These are phyloP conservation scores for Metschnikowia santaceciliae DNA, from an alignment of 805 yeast genomes.

Conservation along the genomic window DNA sequence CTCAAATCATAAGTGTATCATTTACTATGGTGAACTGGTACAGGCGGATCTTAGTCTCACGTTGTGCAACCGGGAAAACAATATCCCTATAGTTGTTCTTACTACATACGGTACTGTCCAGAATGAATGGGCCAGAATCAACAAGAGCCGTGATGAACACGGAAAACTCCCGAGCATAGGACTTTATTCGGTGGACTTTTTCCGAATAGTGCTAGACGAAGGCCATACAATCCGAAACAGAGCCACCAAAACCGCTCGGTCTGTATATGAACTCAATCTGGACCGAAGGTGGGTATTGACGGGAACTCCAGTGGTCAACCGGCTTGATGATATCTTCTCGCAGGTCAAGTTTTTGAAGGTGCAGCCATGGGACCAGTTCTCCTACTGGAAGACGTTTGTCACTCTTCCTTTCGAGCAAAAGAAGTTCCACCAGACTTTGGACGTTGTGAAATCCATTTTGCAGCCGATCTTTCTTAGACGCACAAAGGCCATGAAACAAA, in stretches of 20 bases:
- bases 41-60: constrained; percentile 46
- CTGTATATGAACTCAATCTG: constrained; percentile 64
- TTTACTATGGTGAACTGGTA: constrained; percentile 72
- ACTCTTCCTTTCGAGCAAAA: constrained; percentile 78
- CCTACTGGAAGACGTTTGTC: constrained; percentile 84
- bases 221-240: constrained; percentile 87
- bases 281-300: constrained; percentile 79
- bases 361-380: constrained; percentile 87
- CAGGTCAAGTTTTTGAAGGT: constrained; percentile 67
- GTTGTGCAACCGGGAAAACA: constrained; percentile 35
- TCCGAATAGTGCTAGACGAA: constrained; percentile 79
- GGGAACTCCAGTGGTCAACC: constrained; percentile 89
- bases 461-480: constrained; percentile 81
- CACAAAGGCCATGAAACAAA: constrained; percentile 78
- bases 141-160: constrained; percentile 25
- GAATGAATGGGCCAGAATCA: constrained; percentile 60
- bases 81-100: constrained; percentile 65
- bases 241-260: constrained; percentile 71
- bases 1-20: constrained; percentile 42
- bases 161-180: constrained; percentile 43
- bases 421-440: constrained; percentile 67
- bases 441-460: constrained; percentile 77
- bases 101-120: constrained; percentile 88
- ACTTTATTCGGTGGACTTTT: constrained; percentile 66
- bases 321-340: constrained; percentile 82